Evolutionary conservation across 352 stramenopile genomes (phyloP), one percentile per base, ranked within the genome.

Genomic region (Phytophthora palmivora): DNA sequence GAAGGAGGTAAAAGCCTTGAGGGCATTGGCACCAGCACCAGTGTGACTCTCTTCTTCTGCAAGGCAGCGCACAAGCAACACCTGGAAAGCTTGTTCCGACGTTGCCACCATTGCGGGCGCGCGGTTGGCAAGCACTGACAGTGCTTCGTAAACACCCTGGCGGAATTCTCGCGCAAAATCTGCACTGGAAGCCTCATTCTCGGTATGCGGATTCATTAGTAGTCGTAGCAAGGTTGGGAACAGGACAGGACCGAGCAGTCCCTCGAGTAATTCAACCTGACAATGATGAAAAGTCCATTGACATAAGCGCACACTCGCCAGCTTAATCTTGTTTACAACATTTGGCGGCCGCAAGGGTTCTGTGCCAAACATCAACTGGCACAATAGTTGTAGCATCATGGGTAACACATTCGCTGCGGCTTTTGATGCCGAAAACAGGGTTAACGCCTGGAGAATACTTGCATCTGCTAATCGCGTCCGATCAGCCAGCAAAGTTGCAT

Each of bases 291-390:
- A 82, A 42, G 70, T 79, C 78, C 82, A 91, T 26, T 84, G 60
- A 24, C 76, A 89, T 42, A 92, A 38, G 7, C 77, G 52, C 6
- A 89, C 67, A 9, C 76, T 88, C 4, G 71, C 75, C n/a, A 93
- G 42, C 38, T 86, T 84, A 42, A 94, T 82, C 32, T 84, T 84
- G 52, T 79, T 83, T 0, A 67, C 52, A 24, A 94, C 67, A 45
- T 78, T 84, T 24, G 58, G 67, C 5, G 82, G 75, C 10, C 84
- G 73, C 1, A 49, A 72, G 3, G 72, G 19, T 33, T 89, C 80
- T 3, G 66, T 57, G n/a, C 76, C 86, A 58, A 88, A 92, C 79
- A 94, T 86, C 15, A 92, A 67, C 38, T 92, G 80, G 42, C 84
- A 94, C 14, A 94, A 64, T 21, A 92, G 43, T 53, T 92, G 83